Conservation (phyloP, 2,329 filamentous ascomycete species). For the Aspergillus fijiensis region DNA sequence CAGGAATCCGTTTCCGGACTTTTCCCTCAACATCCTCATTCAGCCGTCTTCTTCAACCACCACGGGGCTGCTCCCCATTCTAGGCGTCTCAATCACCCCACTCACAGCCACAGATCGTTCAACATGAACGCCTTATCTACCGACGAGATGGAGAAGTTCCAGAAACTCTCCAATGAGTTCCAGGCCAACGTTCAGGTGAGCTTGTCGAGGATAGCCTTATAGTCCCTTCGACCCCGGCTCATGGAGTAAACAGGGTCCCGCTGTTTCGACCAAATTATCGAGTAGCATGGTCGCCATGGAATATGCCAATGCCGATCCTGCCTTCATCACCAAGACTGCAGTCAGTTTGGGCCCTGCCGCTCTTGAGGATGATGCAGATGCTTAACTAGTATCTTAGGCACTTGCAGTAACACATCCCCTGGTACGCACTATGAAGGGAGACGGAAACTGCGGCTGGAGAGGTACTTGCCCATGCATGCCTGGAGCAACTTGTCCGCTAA, state of each 20-base stretch:
- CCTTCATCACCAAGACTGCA: constrained; percentile 82
- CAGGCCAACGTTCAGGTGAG: constrained; percentile 57
- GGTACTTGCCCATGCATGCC: constrained; percentile 61
- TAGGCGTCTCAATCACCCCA: constrained; percentile 15
- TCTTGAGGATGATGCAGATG: background rate
- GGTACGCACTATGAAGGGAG: constrained; percentile 83
- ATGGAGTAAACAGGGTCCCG: constrained; percentile 65
- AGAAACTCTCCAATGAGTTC: constrained; percentile 62
- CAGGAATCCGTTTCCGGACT: constrained; percentile 27
- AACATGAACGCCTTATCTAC: constrained; percentile 43
- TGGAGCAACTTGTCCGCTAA: constrained; percentile 15
- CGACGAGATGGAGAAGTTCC: constrained; percentile 61
- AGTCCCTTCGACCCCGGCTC: constrained; percentile 14
- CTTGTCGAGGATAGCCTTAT: background rate
- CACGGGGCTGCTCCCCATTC: constrained; percentile 25
- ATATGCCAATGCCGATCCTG: constrained; percentile 82
- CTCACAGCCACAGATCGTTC: constrained; percentile 15
- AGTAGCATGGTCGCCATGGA: constrained; percentile 77
- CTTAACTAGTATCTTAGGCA: constrained; percentile 54
- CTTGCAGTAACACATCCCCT: constrained; percentile 81
- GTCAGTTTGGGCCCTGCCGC: constrained; percentile 48
- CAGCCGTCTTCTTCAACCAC: constrained; percentile 23
- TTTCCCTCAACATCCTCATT: constrained; percentile 24
- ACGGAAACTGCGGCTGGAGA: constrained; percentile 97
- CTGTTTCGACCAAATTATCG: constrained; percentile 73